Percentiles rank a stretch among this genome's conserved stretches.
Conservation (phyloP, 768 basidiomycete species). For the Cystobasidium ongulense region DNA sequence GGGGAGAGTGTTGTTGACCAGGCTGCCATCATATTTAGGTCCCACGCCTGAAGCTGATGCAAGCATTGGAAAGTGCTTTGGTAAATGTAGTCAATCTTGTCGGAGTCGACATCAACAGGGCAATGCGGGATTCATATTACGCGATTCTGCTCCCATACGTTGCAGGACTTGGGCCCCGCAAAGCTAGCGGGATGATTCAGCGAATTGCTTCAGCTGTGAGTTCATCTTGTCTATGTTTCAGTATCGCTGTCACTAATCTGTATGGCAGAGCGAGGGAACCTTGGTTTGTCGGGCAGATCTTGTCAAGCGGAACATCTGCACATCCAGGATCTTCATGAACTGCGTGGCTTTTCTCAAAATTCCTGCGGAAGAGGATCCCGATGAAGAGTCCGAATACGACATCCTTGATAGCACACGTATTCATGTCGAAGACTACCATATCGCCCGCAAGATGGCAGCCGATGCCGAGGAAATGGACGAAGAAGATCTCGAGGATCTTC, state of each 20-base stretch:
- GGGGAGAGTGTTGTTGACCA: background rate
- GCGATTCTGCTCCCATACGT: slow-evolving; percentile 80
- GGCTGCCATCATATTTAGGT: slow-evolving; percentile 51
- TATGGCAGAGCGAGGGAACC: slow-evolving; percentile 56
- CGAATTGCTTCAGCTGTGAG: slow-evolving; percentile 68
- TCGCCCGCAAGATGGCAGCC: slow-evolving; percentile 96
- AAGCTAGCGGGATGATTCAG: slow-evolving; percentile 73
- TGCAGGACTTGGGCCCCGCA: slow-evolving; percentile 87
- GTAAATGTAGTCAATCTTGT: slow-evolving; percentile 85
- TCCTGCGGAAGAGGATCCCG: slow-evolving; percentile 60
- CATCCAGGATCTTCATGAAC: slow-evolving; percentile 83
- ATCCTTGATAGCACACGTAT: slow-evolving; percentile 91
- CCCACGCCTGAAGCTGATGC: slow-evolving; percentile 70
- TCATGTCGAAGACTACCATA: slow-evolving; percentile 93
- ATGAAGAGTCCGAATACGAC: slow-evolving; percentile 62
- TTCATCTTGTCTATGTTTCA: slow-evolving; percentile 33
- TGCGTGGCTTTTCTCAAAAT: slow-evolving; percentile 87
- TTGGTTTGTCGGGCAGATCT: slow-evolving; percentile 81
- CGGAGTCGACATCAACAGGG: slow-evolving; percentile 93
- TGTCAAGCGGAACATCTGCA: slow-evolving; percentile 67
- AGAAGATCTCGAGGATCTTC: slow-evolving; percentile 77
- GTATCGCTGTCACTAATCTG: slow-evolving; percentile 27
- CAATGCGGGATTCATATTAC: slow-evolving; percentile 79
- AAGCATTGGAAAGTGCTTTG: slow-evolving; percentile 71
- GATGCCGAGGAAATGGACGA: slow-evolving; percentile 96